Evolutionary conservation across 495 filamentous ascomycete genomes (phyloP), one percentile per base, ranked within the genome.

Genomic region (Pseudevernia furfuracea): DNA sequence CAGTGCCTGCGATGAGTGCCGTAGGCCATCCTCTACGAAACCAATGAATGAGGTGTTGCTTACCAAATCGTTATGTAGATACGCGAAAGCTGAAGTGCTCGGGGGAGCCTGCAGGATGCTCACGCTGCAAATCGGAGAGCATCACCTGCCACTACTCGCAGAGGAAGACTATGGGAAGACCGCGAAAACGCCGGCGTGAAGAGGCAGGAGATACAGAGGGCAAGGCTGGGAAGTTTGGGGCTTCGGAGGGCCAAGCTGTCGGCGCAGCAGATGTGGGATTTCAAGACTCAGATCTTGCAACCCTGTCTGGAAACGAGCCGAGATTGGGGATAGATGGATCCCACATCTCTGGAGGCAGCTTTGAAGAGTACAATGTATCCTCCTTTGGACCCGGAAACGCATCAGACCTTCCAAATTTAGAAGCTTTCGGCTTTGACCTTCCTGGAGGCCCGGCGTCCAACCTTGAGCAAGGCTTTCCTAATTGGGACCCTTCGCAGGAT

Each of bases 121-220:
- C 74, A 7, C 80, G 84, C 46, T 87, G 84, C 70, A 76, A 74
- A 53, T 71, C 75, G 28, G 83, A 87, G 65, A 73, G 77, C 63
- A 76, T 84, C 58, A 52, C 68, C 43, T 87, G 84, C 71, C 73
- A 79, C 68, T 87, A 85, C 70, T 86, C 84, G 8, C 70, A 76
- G 25, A 82, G 84, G 70, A 86, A 87, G 70, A 79, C 75, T 28
- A 87, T 87, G 84, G 84, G 84, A 23, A 71, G 84, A 64, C 84
- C 84, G 25, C 68, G 82, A 58, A 87, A 87, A 69, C 76, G 81
- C 49, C 76, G 76, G 28, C 77, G 75, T 59, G 65, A 67, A 32
- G 59, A 65, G 10, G 60, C 64, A 43, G 48, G 12, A 19, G 36
- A n/a, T 48, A 58, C 41, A 63, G 9, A 25, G 48, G 32, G 14